Evolutionary conservation across 2,329 filamentous ascomycete species (phyloP), one percentile per base, ranked within the genome.

Genomic region (Didymella keratinophila): DNA sequence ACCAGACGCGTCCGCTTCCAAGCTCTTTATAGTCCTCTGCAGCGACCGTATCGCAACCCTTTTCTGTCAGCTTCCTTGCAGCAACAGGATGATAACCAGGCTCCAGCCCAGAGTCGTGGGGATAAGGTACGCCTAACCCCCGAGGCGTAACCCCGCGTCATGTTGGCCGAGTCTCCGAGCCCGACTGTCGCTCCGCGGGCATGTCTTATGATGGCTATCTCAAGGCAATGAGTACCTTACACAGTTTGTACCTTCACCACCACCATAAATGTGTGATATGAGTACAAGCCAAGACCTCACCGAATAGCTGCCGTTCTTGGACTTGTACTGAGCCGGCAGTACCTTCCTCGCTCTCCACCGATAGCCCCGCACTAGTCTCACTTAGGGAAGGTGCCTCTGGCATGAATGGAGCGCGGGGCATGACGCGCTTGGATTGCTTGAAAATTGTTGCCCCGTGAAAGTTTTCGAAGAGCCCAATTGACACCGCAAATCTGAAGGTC

Each of bases 401-500:
- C 23, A 42, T 34, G 7, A n/a, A 43, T 52, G 55, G 34, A 49
- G 44, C 52, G 57, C 57, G 57, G 57, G 57, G 64, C 65, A 65
- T 72, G 68, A 71, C 66, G 67, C 53, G 64, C 56, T 44, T 58
- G 45, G 45, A 53, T 45, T 53, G 56, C 50, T 52, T 58, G 56
- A 64, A 67, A 63, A 61, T 64, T 61, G 64, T 59, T 58, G 66
- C 66, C 68, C 68, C 20, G 43, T 43, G 45, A 50, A 61, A 63
- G 46, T 60, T 60, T 55, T 50, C 52, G 67, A 66, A 67, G 60
- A 53, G 54, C 58, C 60, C 64, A 62, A 54, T 61, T 63, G 54
- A 65, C 60, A 63, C 60, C 60, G 61, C 67, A 66, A 65, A 57
- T 52, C 61, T 66, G 61, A 67, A 60, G 53, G 48, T 64, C 59